Base-by-base conservation (phyloP, 1,139 yeast species). In the Citeromyces siamensis region DNA sequence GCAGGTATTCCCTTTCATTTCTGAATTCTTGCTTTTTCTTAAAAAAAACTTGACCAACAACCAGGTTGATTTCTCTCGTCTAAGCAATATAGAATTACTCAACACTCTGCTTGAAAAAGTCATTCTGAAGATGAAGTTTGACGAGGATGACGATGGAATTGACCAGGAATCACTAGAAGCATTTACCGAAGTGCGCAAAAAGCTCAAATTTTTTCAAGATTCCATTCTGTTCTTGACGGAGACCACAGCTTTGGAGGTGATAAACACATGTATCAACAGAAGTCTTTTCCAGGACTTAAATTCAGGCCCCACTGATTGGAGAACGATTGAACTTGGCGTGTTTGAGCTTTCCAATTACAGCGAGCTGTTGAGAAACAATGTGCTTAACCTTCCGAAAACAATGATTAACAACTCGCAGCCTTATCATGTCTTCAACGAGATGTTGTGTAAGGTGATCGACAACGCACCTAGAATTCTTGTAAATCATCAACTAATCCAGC, bases 261-360 rank as follows among this genome's bases (percentile, higher is more conserved):
- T 88, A 39, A 76, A 86, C 3, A 58, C 66, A 21, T 73, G 82
- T 35, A 79, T 90, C 34, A 70, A 74, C 43, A 69, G 69, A 42
- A 71, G 80, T 23, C 52, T 81, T 36, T 68, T 73, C 52, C 50
- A 47, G 36, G 46, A 44, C 42, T 52, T 41, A 40, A 50, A 34
- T 41, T 14, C 19, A 10, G 28, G 21, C 6, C 13, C n/a, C 28
- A 49, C 54, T 14, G 71, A 75, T 44, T 88, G 97, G 97, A 72
- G 84, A 49, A 74, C 71, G 29, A 65, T 84, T 22, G 99, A 93
- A 57, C 66, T 93, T 44, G 97, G 96, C 1, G 60, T 93, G 36
- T 86, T 66, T 52, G 93, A 88, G 55, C 66, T 90, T 48, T 71
- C 75, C 41, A 79, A 77, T 44, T 76, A 79, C 46, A 79, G 88